Evolutionary conservation across 2,329 filamentous ascomycete genomes (phyloP).

Genomic region (Calonectria montana): DNA sequence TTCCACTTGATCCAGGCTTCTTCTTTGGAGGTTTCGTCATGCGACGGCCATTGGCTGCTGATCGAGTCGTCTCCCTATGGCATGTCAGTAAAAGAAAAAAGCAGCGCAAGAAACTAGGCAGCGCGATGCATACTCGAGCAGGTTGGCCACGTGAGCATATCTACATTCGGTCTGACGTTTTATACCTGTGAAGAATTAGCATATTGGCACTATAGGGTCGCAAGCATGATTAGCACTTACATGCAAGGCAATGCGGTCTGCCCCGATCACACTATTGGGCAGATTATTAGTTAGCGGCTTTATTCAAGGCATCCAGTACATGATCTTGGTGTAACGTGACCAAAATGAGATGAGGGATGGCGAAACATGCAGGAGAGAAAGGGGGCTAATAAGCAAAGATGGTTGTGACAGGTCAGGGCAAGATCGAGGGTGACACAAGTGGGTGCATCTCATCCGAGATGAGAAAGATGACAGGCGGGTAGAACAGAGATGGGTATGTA

Average conservation of each 20-base stretch:
- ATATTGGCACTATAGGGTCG: background rate
- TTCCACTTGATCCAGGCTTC: constrained; percentile 53
- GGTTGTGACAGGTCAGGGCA: constrained; percentile 8
- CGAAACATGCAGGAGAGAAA: constrained; percentile 1
- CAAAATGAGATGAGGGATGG: background rate
- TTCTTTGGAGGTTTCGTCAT: constrained; percentile 70
- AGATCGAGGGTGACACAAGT: constrained; percentile 31
- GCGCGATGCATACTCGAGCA: constrained; percentile 72
- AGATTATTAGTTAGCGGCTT: constrained; percentile 23
- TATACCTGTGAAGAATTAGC: constrained; percentile 64
- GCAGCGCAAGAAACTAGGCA: background rate
- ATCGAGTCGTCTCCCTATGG: constrained; percentile 67
- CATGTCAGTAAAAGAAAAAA: constrained; percentile 31
- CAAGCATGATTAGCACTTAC: constrained; percentile 53
- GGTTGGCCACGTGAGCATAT: constrained; percentile 81
- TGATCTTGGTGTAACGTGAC: background rate
- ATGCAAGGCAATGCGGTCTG: constrained; percentile 75
- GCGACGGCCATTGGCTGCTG: constrained; percentile 62
- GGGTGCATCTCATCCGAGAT: constrained; percentile 26
- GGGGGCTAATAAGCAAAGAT: constrained; percentile 13
- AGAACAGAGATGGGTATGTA: constrained; percentile 15
- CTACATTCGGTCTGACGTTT: constrained; percentile 81
- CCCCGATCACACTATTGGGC: constrained; percentile 75
- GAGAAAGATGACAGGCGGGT: constrained; percentile 6
- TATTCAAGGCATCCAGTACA: background rate